These are phyloP conservation scores for Delphinella strobiligena DNA, from an alignment of 2,329 filamentous ascomycete genomes.

Conservation along the genomic window DNA sequence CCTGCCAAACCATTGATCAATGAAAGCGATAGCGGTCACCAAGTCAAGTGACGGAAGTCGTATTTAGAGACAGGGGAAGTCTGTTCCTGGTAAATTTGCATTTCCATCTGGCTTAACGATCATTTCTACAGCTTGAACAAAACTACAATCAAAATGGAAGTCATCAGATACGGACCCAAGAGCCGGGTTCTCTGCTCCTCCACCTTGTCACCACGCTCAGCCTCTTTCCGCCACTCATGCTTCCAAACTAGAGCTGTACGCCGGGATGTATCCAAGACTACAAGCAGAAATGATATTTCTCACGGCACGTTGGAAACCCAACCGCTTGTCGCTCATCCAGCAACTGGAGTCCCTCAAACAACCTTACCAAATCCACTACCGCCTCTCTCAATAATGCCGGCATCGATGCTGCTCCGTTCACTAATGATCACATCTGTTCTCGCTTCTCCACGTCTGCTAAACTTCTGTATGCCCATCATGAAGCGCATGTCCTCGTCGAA, in stretches of 20 bases:
- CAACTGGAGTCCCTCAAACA: too few relatives aligned
- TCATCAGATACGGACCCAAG: not conserved
- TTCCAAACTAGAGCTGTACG: not conserved
- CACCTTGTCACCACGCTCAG: not conserved
- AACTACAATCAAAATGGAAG: not conserved
- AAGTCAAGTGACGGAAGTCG: not conserved
- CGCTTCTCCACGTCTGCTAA: slow-evolving; percentile 20
- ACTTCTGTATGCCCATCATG: slow-evolving; percentile 19
- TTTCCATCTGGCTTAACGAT: not conserved
- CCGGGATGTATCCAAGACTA: not conserved
- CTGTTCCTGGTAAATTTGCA: not conserved
- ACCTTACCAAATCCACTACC: too few relatives aligned
- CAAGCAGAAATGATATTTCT: not conserved
- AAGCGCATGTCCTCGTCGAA: slow-evolving; percentile 31
- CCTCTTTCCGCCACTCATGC: not conserved
- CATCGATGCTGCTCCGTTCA: slow-evolving; percentile 23
- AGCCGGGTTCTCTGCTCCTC: not conserved
- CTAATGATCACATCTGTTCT: slow-evolving; percentile 20
- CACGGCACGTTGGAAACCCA: not conserved
- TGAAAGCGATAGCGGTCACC: not conserved
- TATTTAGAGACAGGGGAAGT: not conserved
- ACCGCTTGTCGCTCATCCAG: not conserved
- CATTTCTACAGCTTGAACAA: not conserved
- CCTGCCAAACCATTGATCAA: not conserved
- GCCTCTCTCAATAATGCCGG: not conserved